Conservation (phyloP, 1,139 yeast genomes). For the Scheffersomyces stambukii region DNA sequence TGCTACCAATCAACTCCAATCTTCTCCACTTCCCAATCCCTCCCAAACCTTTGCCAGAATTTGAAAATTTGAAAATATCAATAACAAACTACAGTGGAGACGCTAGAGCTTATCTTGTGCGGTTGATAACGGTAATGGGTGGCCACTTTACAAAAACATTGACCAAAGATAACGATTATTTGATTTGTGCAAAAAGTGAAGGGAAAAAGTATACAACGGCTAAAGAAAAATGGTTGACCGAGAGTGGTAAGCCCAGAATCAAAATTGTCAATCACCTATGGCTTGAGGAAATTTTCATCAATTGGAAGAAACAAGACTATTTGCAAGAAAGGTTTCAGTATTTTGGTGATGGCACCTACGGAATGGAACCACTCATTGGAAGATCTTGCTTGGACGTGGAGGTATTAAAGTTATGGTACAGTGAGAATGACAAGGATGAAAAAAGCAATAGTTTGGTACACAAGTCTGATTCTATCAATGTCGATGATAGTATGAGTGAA, state of each 20-base stretch:
- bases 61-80: slow-evolving; percentile 53
- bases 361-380: slow-evolving; percentile 47
- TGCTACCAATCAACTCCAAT: slow-evolving; percentile 49
- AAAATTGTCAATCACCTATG: slow-evolving; percentile 73
- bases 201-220: slow-evolving; percentile 83
- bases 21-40: slow-evolving; percentile 76
- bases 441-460: slow-evolving; percentile 8
- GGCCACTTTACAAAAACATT: slow-evolving; percentile 73
- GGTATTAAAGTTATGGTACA: slow-evolving; percentile 40
- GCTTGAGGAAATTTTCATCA: slow-evolving; percentile 78
- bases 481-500: slow-evolving; percentile 36
- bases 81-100: slow-evolving; percentile 85
- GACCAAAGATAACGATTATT: slow-evolving; percentile 62
- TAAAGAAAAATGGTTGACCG: slow-evolving; percentile 46
- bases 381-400: slow-evolving; percentile 41
- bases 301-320: slow-evolving; percentile 52
- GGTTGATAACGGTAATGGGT: slow-evolving; percentile 65
- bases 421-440: slow-evolving; percentile 8
- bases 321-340: slow-evolving; percentile 41
- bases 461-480: too few species aligned
- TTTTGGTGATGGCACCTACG: slow-evolving; percentile 36
- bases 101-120: slow-evolving; percentile 66
- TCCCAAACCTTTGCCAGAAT: slow-evolving; percentile 43
- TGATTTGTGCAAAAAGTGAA: slow-evolving; percentile 61
- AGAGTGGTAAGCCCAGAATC: slow-evolving; percentile 31